Conservation (phyloP, 345 rosid genomes). For the Brassica cretica region DNA sequence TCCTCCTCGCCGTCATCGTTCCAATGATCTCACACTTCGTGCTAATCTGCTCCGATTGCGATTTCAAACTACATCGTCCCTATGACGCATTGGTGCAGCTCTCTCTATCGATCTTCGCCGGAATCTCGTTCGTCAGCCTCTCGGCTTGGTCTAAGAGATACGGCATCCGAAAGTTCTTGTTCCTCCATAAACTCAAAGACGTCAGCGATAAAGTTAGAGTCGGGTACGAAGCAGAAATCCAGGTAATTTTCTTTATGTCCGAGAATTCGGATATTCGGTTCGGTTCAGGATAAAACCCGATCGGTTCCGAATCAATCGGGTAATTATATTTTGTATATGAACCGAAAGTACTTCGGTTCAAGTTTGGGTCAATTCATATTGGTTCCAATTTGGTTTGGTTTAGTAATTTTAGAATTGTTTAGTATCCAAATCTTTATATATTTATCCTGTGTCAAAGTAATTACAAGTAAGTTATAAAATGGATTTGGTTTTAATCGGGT, state of each 20-base stretch:
- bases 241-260: constrained; percentile 38
- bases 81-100: constrained; percentile 67
- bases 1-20: constrained; percentile 55
- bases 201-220: constrained; percentile 52
- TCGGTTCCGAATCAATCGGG: too few species aligned
- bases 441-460: too few species aligned
- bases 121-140: constrained; percentile 62
- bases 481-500: neutral
- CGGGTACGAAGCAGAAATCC: constrained; percentile 63
- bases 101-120: constrained; percentile 71
- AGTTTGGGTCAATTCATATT: too few species aligned
- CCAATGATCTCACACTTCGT: constrained; percentile 79
- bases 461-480: neutral
- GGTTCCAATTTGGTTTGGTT: too few species aligned
- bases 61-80: constrained; percentile 58
- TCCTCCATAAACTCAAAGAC: constrained; percentile 66
- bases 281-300: too few species aligned
- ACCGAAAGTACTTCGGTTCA: too few species aligned
- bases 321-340: too few species aligned
- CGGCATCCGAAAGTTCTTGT: constrained; percentile 62
- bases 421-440: too few species aligned
- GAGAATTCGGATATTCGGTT: too few species aligned
- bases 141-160: constrained; percentile 65
- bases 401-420: too few species aligned
- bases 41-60: constrained; percentile 60